These are phyloP conservation scores for Phytopythium vexans DNA, from an alignment of 352 stramenopile genomes.

Conservation along the genomic window DNA sequence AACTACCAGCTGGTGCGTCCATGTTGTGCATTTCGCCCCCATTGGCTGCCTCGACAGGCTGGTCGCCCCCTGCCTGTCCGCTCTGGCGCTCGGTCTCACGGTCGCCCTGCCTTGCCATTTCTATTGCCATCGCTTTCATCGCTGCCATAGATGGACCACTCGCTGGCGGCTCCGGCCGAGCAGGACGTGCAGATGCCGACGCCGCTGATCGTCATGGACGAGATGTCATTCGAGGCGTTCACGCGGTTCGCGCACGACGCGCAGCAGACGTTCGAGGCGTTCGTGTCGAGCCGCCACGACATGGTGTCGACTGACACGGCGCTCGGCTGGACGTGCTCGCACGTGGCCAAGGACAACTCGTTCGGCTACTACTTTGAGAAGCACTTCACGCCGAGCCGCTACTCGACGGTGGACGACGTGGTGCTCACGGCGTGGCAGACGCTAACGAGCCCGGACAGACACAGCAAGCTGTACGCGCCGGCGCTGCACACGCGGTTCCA, in stretches of 20 bases:
- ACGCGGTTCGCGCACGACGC: constrained; percentile 39
- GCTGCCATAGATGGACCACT: constrained; percentile 39
- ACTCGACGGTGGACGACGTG: constrained; percentile 20
- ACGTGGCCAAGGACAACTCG: constrained; percentile 42
- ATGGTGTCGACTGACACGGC: constrained; percentile 48
- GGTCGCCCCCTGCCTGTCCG: not conserved
- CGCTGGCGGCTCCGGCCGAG: constrained; percentile 24
- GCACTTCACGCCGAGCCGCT: constrained; percentile 21
- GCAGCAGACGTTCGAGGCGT: constrained; percentile 33
- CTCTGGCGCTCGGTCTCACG: not conserved
- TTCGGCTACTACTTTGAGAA: constrained; percentile 61
- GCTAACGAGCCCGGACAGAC: constrained; percentile 34
- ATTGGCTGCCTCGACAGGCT: not conserved
- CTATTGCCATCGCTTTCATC: not conserved
- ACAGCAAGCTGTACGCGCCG: constrained; percentile 49
- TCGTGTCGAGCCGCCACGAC: constrained; percentile 33
- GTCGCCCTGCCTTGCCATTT: not conserved
- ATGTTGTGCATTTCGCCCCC: not conserved
- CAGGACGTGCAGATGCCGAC: constrained; percentile 34
- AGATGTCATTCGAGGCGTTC: constrained; percentile 56
- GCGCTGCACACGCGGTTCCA: constrained; percentile 53
- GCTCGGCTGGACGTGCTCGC: constrained; percentile 48
- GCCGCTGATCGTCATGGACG: constrained; percentile 54
- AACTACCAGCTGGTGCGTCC: constrained; percentile 45
- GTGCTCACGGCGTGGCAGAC: constrained; percentile 39